These are phyloP conservation scores for Didymella lethalis DNA, from an alignment of 2,329 filamentous ascomycete species.

Conservation along the genomic window DNA sequence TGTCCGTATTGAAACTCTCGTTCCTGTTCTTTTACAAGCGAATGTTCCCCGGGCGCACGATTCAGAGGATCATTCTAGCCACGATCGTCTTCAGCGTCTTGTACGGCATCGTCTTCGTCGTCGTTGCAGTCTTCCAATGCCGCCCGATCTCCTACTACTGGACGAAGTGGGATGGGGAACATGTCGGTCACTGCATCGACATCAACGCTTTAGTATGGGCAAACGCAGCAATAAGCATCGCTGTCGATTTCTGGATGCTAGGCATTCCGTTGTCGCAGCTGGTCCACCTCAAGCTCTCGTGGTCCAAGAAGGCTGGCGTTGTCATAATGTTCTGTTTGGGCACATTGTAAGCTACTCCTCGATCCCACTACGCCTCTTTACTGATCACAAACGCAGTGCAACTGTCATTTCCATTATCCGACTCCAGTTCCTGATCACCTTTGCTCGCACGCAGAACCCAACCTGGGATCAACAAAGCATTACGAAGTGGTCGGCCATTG, in stretches of 20 bases:
- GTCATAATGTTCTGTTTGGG: conserved; percentile 1
- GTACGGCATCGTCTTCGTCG: conserved; percentile 24
- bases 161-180: conserved; percentile 34
- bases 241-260: conserved; percentile 34
- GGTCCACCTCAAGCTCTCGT: not conserved
- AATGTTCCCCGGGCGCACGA: conserved; percentile 35
- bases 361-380: not conserved
- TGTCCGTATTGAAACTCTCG: not conserved
- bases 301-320: not conserved
- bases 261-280: conserved; percentile 21
- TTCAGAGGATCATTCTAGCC: conserved; percentile 1
- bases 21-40: conserved; percentile 33
- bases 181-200: conserved; percentile 37
- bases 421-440: not conserved
- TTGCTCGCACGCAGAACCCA: not conserved
- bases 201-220: conserved; percentile 44
- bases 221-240: conserved; percentile 40
- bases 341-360: not conserved
- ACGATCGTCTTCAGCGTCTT: not conserved
- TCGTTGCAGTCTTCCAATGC: conserved; percentile 40
- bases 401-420: conserved; percentile 1
- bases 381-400: not conserved
- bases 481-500: not conserved
- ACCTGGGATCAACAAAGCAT: conserved; percentile 5
- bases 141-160: conserved; percentile 42